Evolutionary conservation across 257 asterid species (phyloP), one percentile per base, ranked within the genome.

Genomic region (Solanum pimpinellifolium): DNA sequence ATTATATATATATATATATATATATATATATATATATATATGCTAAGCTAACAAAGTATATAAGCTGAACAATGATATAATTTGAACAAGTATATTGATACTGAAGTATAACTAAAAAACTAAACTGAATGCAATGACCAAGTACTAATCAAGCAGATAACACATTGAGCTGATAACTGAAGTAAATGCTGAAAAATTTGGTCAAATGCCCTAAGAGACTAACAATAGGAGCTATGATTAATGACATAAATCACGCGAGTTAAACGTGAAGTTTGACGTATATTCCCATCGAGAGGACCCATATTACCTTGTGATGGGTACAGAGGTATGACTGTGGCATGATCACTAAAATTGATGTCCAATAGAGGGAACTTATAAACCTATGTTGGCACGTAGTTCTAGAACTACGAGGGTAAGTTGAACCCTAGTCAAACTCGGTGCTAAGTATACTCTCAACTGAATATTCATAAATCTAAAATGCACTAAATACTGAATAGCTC

Each of bases 351-450:
- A 18, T 1, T 56, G n/a, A 56, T 56, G 62, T 4, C n/a, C 4
- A 56, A 56, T 9, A 18, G n/a, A 56, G 4, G n/a, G 11, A n/a
- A 56, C 62, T 56, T 18, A 18, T 56, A 56, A 56, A 18, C 11
- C 11, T 56, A 18, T 1, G 10, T 3, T 0, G 2, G 0, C 62
- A 52, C 10, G 2, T 16, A 52, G 62, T 52, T 16, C 0, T 52
- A 23, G 4, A 0, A 16, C 1, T 52, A 16, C 2, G 62, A 52
- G n/a, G 10, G 10, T 52, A 52, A 6, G 23, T 0, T 16, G 4
- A 52, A 52, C 23, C 9, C 62, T 52, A 52, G 62, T 52, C 62
- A 9, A 52, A 42, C 46, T 42, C 4, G 12, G 4, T 42, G 46
- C 46, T 9, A 52, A 49, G 1, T 49, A 10, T 6, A 52, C 23